A percentile compares a stretch with the other conserved stretches of the same genome.
Conservation (phyloP, 495 filamentous ascomycete species). For the Cudoniella acicularis region DNA sequence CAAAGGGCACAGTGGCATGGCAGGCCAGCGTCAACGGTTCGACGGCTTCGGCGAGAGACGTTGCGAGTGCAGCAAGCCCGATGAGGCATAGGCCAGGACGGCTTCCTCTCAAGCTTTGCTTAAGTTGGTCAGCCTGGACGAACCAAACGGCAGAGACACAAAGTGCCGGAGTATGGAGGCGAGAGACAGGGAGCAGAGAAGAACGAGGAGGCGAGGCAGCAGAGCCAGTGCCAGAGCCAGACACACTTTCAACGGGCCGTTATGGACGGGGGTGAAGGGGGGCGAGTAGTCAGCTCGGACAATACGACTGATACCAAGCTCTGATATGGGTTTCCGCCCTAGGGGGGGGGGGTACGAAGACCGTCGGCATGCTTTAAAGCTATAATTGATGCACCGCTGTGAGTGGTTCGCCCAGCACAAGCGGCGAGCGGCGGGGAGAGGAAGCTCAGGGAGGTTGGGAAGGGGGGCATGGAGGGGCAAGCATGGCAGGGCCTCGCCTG, state of each 20-base stretch:
- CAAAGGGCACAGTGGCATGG: no score
- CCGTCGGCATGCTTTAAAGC: no score
- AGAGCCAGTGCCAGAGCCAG: not conserved
- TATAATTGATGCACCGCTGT: conserved; percentile 11
- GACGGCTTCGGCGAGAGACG: not conserved
- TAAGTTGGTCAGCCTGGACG: not conserved
- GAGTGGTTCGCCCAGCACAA: no score
- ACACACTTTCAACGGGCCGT: conserved; percentile 10
- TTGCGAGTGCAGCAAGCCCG: not conserved
- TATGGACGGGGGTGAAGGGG: conserved; percentile 7
- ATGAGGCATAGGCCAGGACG: not conserved
- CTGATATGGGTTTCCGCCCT: conserved; percentile 2
- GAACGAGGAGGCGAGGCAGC: not conserved
- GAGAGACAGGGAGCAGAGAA: not conserved
- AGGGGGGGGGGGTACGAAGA: not conserved
- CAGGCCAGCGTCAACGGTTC: not conserved
- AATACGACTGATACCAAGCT: conserved; percentile 15
- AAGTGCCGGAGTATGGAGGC: not conserved
- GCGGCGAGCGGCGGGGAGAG: no score
- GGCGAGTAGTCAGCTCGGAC: conserved; percentile 14
- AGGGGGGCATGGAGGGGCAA: not conserved
- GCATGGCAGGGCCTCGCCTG: not conserved
- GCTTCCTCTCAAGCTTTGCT: not conserved
- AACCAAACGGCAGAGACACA: not conserved
- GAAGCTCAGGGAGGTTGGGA: not conserved